A percentile compares a stretch with the other conserved stretches of the same genome.
These are phyloP conservation scores for Plasmopara halstedii DNA, from an alignment of 352 stramenopile genomes.

Conservation along the genomic window DNA sequence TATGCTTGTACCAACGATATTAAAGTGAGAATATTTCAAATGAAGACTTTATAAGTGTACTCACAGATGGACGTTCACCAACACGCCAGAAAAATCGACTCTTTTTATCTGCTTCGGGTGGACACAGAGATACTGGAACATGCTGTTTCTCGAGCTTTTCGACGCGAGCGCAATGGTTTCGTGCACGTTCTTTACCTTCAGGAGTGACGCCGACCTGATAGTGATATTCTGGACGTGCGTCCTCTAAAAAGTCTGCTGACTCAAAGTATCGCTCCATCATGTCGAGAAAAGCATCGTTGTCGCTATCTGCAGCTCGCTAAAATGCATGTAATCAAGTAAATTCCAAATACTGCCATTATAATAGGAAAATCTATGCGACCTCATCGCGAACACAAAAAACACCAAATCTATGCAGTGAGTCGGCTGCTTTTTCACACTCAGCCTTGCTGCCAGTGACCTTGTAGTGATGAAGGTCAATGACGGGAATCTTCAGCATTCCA, in stretches of 20 bases:
- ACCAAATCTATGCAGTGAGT: conserved; percentile 81
- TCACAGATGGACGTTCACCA: conserved; percentile 50
- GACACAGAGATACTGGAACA: conserved; percentile 75
- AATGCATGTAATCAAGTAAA: conserved; percentile 1
- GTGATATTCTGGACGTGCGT: conserved; percentile 83
- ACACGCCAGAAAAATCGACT: conserved; percentile 93
- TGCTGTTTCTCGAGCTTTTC: conserved; percentile 46
- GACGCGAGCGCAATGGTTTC: conserved; percentile 75
- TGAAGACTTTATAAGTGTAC: too few relatives aligned
- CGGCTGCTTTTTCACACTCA: conserved; percentile 69
- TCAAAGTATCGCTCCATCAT: conserved; percentile 93
- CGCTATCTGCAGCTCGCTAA: conserved; percentile 52
- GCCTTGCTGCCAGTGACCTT: conserved; percentile 52
- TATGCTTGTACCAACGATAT: too few relatives aligned
- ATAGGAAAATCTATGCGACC: conserved; percentile 10
- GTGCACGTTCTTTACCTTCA: conserved; percentile 74
- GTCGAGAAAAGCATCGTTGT: conserved; percentile 85
- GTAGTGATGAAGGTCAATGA: conserved; percentile 80
- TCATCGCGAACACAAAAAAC: conserved; percentile 77
- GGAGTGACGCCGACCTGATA: conserved; percentile 89
- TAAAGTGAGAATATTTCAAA: too few relatives aligned
- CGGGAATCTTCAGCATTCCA: conserved; percentile 78
- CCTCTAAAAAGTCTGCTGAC: conserved; percentile 76
- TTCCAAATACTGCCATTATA: not conserved
- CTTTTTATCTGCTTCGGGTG: conserved; percentile 88